Base-by-base conservation (phyloP, 257 asterid genomes). In the Scutellaria baicalensis region DNA sequence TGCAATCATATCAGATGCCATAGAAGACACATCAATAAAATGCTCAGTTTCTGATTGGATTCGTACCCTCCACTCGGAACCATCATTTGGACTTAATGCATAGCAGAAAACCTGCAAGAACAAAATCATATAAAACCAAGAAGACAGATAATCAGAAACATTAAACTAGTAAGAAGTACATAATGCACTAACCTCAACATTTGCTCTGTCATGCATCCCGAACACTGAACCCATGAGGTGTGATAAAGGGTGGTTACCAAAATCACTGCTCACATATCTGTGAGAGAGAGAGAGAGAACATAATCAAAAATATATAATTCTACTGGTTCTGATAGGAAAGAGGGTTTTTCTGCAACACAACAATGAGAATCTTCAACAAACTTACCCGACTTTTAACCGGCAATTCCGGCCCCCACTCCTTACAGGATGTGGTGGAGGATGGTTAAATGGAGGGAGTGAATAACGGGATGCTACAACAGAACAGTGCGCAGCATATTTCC, bases 201-300 rank as follows among this genome's bases (percentile, higher is more conserved):
- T 91, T 70, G 80, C 87, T 71, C 71, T 80, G 68, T 89, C 79
- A 70, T 94, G 99, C 99, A 94, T 94, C 75, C 97, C 97, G 77
- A 94, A 94, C 10, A 94, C 93, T 1, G 99, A 94, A 51, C 99
- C 99, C 97, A 94, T 94, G 68, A 94, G 97, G 72, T 94, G 99
- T 6, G 99, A 94, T 54, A 94, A 76, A 65, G 99, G 99, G 74
- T 94, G 99, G 82, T 94, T 94, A 58, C 99, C 99, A 16, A 94
- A 94, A 83, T 94, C 99, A 74, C 99, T 94, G 85, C 99, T 94
- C 76, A 94, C 99, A 57, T 91, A 94, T 61, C 99, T 94, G 89
- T 94, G 89, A 57, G 47, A 76, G 73, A 73, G 45, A 72, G 62
- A 42, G 9, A 40, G 47, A 56, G 23, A 71, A 40, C 50, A 56